Base-by-base conservation (phyloP, 371 early-diverging fungal species). In the Batrachochytrium dendrobatidis region DNA sequence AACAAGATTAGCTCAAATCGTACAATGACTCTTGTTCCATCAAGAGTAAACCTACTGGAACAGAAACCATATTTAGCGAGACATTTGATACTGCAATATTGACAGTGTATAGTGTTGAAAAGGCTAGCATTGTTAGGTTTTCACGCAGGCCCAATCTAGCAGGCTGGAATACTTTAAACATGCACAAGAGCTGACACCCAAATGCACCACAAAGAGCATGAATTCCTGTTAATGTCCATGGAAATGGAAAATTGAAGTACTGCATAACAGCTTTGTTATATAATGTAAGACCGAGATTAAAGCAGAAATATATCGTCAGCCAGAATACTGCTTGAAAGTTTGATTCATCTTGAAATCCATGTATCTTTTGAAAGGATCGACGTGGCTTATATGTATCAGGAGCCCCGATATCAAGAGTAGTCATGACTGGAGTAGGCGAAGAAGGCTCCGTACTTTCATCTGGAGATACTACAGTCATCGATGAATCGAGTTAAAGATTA, bases 1-100 rank as follows among this genome's bases (percentile, higher is more conserved):
- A 24, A 17, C 50, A 33, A 18, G 29, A 6, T 22, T 28, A 59
- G 30, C 12, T 22, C 1, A 15, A 56, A 58, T 1, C 15, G 15
- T 29, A 51, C 26, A 56, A 49, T 10, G 29, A 44, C 12, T 22
- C 39, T n/a, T 18, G 15, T 15, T 50, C 15, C 15, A 10, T 10
- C 22, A 22, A 22, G 22, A 50, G 26, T 26, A 44, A 31, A 63
- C 69, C 58, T 60, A 71, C 72, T 34, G 72, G 69, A 7, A 73
- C 72, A 7, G 74, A 69, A n/a, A 81, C 80, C 55, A 86, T 83
- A 76, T 86, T 82, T 77, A 91, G 66, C 55, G 90, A 89, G 18
- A 91, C 85, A 67, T 89, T 91, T 63, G 86, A 85, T 34, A 88
- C 83, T 48, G 90, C 92, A 55, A 93, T 91, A 64, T 93, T 93